A percentile compares a stretch with the other conserved stretches of the same genome.
These are phyloP conservation scores for Carpinus viminea DNA, from an alignment of 306 rosid species.

Conservation along the genomic window DNA sequence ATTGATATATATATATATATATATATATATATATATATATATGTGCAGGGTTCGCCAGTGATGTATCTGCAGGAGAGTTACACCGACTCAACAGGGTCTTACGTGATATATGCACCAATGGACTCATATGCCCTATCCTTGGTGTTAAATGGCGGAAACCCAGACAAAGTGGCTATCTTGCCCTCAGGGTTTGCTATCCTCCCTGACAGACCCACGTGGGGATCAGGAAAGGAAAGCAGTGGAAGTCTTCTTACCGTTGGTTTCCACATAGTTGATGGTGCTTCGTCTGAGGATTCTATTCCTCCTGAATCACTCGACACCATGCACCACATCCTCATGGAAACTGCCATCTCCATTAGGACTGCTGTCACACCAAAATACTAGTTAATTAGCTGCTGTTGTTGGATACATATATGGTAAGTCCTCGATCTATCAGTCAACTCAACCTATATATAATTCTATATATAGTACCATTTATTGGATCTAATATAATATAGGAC, in stretches of 20 bases:
- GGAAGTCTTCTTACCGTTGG: constrained; percentile 49
- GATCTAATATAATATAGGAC: no score
- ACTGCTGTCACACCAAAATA: background rate
- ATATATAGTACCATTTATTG: no score
- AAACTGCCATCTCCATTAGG: constrained; percentile 35
- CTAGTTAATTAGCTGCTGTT: background rate
- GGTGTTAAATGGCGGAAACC: constrained; percentile 41
- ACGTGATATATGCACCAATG: constrained; percentile 57
- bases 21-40: no score
- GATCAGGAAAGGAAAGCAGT: background rate
- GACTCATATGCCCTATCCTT: constrained; percentile 22
- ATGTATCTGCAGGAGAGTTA: constrained; percentile 55
- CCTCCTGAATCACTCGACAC: constrained; percentile 27
- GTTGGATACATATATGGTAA: background rate
- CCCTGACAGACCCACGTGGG: constrained; percentile 28
- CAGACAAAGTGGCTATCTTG: constrained; percentile 37
- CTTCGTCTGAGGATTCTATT: background rate
- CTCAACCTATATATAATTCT: no score
- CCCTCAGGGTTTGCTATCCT: constrained; percentile 65
- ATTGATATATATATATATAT: background rate
- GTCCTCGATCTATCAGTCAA: background rate
- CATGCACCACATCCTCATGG: constrained; percentile 27
- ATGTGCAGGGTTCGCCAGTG: constrained; percentile 32
- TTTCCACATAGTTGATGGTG: constrained; percentile 34
- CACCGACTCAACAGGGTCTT: constrained; percentile 42